Evolutionary conservation across 2,329 filamentous ascomycete species (phyloP), one percentile per base, ranked within the genome.

Genomic region (Monosporascus cannonballus): DNA sequence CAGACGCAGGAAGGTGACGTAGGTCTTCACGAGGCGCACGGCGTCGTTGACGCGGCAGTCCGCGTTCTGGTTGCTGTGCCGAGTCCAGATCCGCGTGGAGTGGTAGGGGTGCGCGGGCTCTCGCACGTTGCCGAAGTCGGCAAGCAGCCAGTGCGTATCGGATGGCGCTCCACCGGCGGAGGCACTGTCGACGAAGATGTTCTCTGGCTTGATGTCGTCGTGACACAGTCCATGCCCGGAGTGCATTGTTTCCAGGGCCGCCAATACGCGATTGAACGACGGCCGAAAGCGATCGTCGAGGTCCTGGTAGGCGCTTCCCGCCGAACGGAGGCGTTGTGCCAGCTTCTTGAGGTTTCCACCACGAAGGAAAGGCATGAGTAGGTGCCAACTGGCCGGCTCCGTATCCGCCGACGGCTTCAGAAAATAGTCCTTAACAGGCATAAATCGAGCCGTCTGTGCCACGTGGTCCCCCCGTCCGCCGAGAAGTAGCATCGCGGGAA

Each of bases 1-100:
- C 54, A 36, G 25, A 41, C 63, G 58, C 17, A 70, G 56, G 36
- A 69, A 70, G 7, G 54, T 41, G 36, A 68, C 30, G 47, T 70
- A 70, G 9, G 61, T 53, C 54, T 64, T 67, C 6, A 63, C 25
- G n/a, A 70, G 56, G 8, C 66, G 59, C n/a, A 65, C 49, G 1
- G 64, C 62, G 42, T 70, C 67, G 51, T 69, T 70, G 42, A 59
- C 51, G 6, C 65, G 64, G 51, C 67, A 70, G 56, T 70, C 65
- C 3, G 57, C 49, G 6, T 63, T 54, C 50, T 69, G 67, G 41
- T 56, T 54, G 48, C 63, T 66, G 44, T 62, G 53, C 6, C 54
- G 52, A n/a, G 52, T 59, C 67, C 67, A 70, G 8, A 69, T 56
- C 2, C 55, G 49, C 2, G 67, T 64, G 9, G 56, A 54, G 54